phyloP scores from a whole-genome alignment of 441 rosid genomes.

The Corymbia citriodora region DNA sequence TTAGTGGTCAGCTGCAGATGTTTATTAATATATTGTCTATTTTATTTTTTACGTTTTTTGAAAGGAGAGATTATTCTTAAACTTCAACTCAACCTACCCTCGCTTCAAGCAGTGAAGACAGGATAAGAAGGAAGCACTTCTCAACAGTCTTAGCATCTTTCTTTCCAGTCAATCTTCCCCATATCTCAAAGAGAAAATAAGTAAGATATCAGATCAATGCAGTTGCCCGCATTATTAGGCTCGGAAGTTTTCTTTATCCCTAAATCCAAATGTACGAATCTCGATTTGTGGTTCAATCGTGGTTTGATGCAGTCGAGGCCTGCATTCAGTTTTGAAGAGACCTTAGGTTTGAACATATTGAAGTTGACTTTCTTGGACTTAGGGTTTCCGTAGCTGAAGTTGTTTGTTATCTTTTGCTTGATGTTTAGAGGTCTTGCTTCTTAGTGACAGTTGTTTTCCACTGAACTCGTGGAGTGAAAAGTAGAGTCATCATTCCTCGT shows the following conservation, averaged over 20 bases:
- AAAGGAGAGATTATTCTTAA: neutral
- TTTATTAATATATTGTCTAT: neutral
- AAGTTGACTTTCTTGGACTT: neutral
- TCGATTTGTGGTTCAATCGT: neutral
- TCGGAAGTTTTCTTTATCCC: neutral
- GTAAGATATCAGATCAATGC: neutral
- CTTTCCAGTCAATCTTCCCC: neutral
- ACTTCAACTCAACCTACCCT: neutral
- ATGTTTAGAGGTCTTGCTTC: neutral
- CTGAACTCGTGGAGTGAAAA: neutral
- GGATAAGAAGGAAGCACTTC: neutral
- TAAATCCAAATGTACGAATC: neutral
- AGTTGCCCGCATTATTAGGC: neutral
- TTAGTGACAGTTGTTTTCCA: neutral
- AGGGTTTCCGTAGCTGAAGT: neutral
- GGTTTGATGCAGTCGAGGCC: neutral
- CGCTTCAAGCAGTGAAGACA: neutral
- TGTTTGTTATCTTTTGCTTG: neutral
- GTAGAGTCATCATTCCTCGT: neutral
- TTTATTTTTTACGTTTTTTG: neutral
- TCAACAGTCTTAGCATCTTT: neutral
- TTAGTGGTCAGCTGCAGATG: neutral
- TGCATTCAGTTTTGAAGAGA: neutral
- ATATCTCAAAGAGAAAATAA: neutral
- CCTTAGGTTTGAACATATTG: neutral